Conservation (phyloP, 208 protist genomes). For the Trypanosoma mega region DNA sequence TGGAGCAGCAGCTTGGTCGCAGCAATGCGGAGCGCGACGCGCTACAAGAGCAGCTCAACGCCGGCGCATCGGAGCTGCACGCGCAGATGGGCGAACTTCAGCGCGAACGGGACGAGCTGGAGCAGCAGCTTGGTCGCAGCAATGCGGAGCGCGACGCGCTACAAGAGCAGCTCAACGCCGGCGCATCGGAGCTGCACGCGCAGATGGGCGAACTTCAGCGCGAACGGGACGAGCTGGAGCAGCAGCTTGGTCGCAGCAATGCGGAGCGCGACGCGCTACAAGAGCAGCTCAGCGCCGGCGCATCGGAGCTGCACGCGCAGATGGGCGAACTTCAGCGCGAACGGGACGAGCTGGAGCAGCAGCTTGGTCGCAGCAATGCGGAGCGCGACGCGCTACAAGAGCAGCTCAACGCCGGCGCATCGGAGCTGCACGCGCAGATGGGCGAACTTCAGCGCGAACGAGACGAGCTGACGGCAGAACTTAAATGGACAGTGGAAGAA, state of each 20-base stretch:
- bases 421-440: constrained; percentile 1
- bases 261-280: neutral
- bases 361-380: neutral
- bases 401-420: neutral
- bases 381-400: constrained; percentile 5
- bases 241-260: neutral
- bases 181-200: neutral
- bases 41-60: neutral
- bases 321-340: neutral
- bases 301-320: neutral
- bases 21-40: neutral
- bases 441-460: constrained; percentile 1
- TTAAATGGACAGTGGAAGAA: neutral
- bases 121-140: neutral
- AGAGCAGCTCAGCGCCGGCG: neutral
- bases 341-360: constrained; percentile 3
- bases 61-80: constrained; percentile 2
- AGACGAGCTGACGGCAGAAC: neutral
- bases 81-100: neutral
- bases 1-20: neutral
- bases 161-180: neutral
- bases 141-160: neutral
- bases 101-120: constrained; percentile 15
- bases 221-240: constrained; percentile 5
- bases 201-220: neutral